phyloP scores from a whole-genome alignment of 768 basidiomycete genomes.

The Rhodosporidiobolus sp. region DNA sequence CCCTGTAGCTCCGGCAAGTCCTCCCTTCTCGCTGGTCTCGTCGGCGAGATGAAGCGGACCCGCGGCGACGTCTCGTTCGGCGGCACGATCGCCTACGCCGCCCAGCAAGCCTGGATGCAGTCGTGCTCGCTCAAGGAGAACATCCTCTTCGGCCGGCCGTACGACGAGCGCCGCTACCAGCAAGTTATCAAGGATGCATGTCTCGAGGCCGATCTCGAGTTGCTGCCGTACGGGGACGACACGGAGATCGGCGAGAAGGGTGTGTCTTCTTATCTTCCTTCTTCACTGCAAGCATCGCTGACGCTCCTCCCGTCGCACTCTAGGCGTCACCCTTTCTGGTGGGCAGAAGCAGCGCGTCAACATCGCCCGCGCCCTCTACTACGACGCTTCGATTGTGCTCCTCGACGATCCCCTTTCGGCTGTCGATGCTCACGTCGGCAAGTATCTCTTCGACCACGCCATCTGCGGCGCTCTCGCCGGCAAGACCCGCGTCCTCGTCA shows the following conservation, averaged over 20 bases:
- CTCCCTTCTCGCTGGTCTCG: conserved; percentile 68
- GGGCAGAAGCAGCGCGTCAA: conserved; percentile 78
- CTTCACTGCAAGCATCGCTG: not conserved
- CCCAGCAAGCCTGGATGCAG: conserved; percentile 91
- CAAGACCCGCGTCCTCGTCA: conserved; percentile 84
- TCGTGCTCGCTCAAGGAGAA: conserved; percentile 58
- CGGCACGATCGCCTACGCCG: conserved; percentile 66
- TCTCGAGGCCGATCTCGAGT: conserved; percentile 37
- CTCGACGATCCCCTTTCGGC: conserved; percentile 69
- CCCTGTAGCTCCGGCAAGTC: conserved; percentile 60
- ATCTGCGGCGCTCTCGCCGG: conserved; percentile 61
- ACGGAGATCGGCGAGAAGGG: conserved; percentile 69
- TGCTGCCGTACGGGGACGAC: conserved; percentile 33
- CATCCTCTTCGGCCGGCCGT: conserved; percentile 79
- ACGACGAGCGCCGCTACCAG: conserved; percentile 62
- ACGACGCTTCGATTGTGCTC: conserved; percentile 66
- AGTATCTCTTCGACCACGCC: conserved; percentile 78
- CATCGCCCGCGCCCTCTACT: conserved; percentile 83
- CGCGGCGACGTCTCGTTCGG: conserved; percentile 68
- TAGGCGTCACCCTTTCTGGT: conserved; percentile 74
- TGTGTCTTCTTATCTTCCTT: not conserved
- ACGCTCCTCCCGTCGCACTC: conserved; percentile 6
- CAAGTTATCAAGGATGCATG: conserved; percentile 34
- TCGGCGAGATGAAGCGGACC: conserved; percentile 78
- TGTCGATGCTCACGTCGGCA: conserved; percentile 86